Percentiles rank a stretch among this genome's conserved stretches.
phyloP scores from a whole-genome alignment of 2,329 filamentous ascomycete species.

The Whalleya microplaca region DNA sequence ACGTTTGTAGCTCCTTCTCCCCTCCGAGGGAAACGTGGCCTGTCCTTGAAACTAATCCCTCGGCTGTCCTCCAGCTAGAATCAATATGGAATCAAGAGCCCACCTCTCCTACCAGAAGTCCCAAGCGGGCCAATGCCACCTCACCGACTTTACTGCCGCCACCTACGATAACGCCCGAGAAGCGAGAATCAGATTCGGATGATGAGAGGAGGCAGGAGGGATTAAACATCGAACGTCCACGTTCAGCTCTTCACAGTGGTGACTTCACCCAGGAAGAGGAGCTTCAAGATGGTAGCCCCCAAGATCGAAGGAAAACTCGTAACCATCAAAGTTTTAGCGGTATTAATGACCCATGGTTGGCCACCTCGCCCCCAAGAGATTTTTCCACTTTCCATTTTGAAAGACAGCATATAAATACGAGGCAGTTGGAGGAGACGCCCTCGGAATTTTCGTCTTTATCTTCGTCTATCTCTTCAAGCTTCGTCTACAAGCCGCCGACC shows the following conservation, averaged over 20 bases:
- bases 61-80: slow-evolving; percentile 35
- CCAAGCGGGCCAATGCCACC: slow-evolving; percentile 39
- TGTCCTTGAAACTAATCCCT: slow-evolving; percentile 18
- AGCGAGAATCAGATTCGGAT: slow-evolving; percentile 39
- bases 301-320: slow-evolving; percentile 24
- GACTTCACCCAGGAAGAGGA: slow-evolving; percentile 60
- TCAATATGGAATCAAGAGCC: slow-evolving; percentile 43
- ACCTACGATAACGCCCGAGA: slow-evolving; percentile 53
- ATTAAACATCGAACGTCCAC: slow-evolving; percentile 75
- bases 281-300: slow-evolving; percentile 28
- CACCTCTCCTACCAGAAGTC: slow-evolving; percentile 42
- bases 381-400: slow-evolving; percentile 53
- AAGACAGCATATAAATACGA: slow-evolving; percentile 35
- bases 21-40: background rate
- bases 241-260: slow-evolving; percentile 73
- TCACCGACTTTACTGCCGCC: slow-evolving; percentile 49
- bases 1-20: slow-evolving; percentile 49
- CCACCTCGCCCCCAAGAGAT: slow-evolving; percentile 60
- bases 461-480: slow-evolving; percentile 76
- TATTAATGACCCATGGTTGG: slow-evolving; percentile 48
- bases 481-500: slow-evolving; percentile 84
- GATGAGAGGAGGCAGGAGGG: slow-evolving; percentile 55
- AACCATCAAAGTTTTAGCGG: slow-evolving; percentile 16
- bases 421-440: slow-evolving; percentile 42
- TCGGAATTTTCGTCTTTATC: slow-evolving; percentile 64